phyloP scores from a whole-genome alignment of 768 basidiomycete genomes.

The Termitomyces sp. region DNA sequence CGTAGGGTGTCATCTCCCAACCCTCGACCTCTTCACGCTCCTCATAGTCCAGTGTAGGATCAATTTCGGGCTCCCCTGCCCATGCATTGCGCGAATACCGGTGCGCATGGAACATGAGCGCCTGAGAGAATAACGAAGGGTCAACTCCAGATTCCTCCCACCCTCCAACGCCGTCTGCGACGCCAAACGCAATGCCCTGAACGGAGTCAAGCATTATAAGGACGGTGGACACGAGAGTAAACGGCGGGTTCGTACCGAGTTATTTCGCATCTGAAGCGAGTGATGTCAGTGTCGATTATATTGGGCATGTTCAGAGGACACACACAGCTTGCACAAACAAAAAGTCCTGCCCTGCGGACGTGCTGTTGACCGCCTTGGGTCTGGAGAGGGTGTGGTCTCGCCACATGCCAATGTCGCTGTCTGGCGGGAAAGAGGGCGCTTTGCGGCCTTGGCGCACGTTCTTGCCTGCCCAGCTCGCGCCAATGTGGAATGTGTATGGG shows the following conservation, averaged over 20 bases:
- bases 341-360: constrained; percentile 43
- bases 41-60: constrained; percentile 71
- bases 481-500: constrained; percentile 71
- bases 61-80: constrained; percentile 81
- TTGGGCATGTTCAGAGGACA: background rate
- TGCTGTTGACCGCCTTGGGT: constrained; percentile 32
- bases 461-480: constrained; percentile 75
- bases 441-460: constrained; percentile 27
- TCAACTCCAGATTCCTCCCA: constrained; percentile 85
- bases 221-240: constrained; percentile 8
- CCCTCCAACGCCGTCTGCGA: constrained; percentile 92
- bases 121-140: constrained; percentile 86
- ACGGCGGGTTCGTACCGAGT: constrained; percentile 57
- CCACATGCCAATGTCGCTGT: constrained; percentile 63
- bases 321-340: constrained; percentile 64
- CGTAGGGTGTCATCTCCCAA: constrained; percentile 69
- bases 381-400: constrained; percentile 55
- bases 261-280: constrained; percentile 59
- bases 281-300: constrained; percentile 1
- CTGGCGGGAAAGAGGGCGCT: constrained; percentile 47
- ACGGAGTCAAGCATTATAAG: background rate
- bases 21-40: constrained; percentile 62
- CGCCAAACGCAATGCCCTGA: constrained; percentile 74
- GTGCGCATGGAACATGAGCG: constrained; percentile 84
- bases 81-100: constrained; percentile 67